Base-by-base conservation (phyloP, 148 eudicot genomes). In the Agrostemma githago region DNA sequence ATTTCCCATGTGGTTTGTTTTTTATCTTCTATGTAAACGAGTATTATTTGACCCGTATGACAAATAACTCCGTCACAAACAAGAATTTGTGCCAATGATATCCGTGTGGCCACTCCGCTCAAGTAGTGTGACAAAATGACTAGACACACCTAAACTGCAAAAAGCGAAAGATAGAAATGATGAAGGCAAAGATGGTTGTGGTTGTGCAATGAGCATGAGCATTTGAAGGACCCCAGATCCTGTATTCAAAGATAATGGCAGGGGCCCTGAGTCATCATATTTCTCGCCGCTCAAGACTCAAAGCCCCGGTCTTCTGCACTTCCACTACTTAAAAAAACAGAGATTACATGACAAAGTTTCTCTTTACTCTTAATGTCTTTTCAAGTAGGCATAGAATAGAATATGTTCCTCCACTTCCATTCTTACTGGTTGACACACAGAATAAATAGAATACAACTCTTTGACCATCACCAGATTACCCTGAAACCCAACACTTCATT, bases 211-310 rank as follows among this genome's bases (percentile, higher is more conserved):
- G 34, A 26, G 68, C 73, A 73, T 46, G 62, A 43, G 76, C 72
- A 71, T 64, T 63, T 44, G 44, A 59, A 61, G 72, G 40, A 21
- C 77, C 41, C 58, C 34, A 76, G 65, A 43, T 64, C 17, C 82
- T 79, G 75, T 79, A 75, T 5, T 79, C 82, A 79, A 17, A 4
- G 74, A 71, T 72, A 80, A 76, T 80, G 79, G 83, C 65, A 76
- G 46, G 56, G 74, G 58, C 56, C 71, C 26, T 54, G 19, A 43
- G 71, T 72, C 73, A 80, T 80, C 79, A 80, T 70, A 63, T 48
- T 66, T 76, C 79, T 76, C 83, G 83, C 79, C 79, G 83, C 83
- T 80, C 83, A 71, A 76, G 64, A 72, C 83, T 68, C 72, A 58
- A 79, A 71, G 19, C 59, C 72, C 70, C 58, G 40, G 72, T 70